phyloP scores from a whole-genome alignment of 331 rosid genomes.

The Malus hybrid region DNA sequence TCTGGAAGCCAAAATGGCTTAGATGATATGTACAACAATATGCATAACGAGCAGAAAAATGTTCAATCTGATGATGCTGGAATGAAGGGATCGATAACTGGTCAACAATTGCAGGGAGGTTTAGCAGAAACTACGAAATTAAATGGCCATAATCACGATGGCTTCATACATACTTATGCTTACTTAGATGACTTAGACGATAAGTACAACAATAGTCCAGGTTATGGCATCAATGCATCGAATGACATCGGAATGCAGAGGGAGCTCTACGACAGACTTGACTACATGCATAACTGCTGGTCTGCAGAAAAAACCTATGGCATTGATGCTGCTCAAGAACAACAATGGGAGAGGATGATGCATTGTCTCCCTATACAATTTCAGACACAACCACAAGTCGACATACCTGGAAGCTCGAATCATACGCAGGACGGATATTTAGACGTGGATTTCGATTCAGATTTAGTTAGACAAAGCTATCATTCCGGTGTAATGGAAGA shows the following conservation, averaged over 20 bases:
- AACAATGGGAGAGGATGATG: not conserved
- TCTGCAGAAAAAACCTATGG: not conserved
- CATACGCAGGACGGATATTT: conserved; percentile 25
- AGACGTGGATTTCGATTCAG: conserved; percentile 30
- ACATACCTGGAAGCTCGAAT: conserved; percentile 19
- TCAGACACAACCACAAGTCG: not conserved
- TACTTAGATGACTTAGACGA: not conserved
- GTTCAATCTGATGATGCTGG: not conserved
- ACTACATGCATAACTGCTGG: conserved; percentile 7
- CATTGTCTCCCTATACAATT: not conserved
- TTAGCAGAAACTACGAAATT: not conserved
- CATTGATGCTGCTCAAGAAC: not conserved
- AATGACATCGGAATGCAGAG: not conserved
- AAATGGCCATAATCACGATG: not conserved
- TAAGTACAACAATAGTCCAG: no score
- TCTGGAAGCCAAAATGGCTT: not conserved
- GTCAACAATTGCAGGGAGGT: not conserved
- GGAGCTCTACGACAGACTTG: not conserved
- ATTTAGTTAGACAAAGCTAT: conserved; percentile 54
- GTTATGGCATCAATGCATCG: not conserved
- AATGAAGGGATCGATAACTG: not conserved
- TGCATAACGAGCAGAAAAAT: not conserved
- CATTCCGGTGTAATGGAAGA: conserved; percentile 62
- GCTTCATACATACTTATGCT: not conserved
- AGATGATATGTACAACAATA: not conserved